Conservation (phyloP, 441 rosid species). For the Pelargonium cotyledonis region DNA sequence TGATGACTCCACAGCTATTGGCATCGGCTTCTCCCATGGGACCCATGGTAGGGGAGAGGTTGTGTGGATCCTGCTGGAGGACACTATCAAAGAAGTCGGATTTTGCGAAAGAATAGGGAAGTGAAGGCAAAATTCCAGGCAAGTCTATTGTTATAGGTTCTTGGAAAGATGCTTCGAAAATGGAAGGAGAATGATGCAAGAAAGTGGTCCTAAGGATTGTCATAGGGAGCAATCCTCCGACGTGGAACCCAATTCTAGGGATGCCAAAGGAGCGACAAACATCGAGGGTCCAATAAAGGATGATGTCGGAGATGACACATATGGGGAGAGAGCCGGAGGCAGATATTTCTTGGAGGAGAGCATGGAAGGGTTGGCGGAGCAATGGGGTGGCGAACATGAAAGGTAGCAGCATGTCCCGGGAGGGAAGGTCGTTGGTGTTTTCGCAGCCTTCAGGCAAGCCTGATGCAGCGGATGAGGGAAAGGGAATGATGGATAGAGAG, state of each 20-base stretch:
- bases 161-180: neutral
- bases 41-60: slow-evolving; percentile 11
- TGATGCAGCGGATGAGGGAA: slow-evolving; percentile 10
- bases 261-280: slow-evolving; percentile 22
- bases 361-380: neutral
- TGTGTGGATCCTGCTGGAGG: neutral
- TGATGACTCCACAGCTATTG: slow-evolving; percentile 24
- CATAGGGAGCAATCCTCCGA: slow-evolving; percentile 25
- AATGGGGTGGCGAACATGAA: neutral
- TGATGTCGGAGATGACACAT: slow-evolving; percentile 32
- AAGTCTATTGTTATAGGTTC: slow-evolving; percentile 11
- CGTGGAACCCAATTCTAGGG: slow-evolving; percentile 29
- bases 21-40: slow-evolving; percentile 18
- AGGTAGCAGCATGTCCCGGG: neutral
- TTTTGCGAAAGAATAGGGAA: slow-evolving; percentile 21
- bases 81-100: slow-evolving; percentile 17
- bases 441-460: slow-evolving; percentile 3
- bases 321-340: slow-evolving; percentile 18
- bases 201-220: neutral
- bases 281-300: slow-evolving; percentile 35
- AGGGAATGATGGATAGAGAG: slow-evolving; percentile 22
- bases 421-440: neutral
- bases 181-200: slow-evolving; percentile 4
- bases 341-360: slow-evolving; percentile 15
- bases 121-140: slow-evolving; percentile 4